These are phyloP conservation scores for Populus alba DNA, from an alignment of 345 rosid species.

Conservation along the genomic window DNA sequence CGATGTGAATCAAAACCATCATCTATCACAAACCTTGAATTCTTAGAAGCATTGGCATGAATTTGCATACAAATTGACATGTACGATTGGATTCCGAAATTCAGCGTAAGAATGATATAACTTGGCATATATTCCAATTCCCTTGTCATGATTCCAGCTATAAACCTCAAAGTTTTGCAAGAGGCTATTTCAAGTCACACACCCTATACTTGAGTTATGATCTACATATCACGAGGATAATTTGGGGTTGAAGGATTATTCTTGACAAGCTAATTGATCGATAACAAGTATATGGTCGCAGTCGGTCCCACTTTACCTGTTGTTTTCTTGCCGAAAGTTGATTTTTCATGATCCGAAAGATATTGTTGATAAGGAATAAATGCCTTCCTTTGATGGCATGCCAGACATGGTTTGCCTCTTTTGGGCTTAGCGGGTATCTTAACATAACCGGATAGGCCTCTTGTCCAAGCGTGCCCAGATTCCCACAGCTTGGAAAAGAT, in stretches of 20 bases:
- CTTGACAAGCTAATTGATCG: no score
- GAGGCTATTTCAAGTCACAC: not conserved
- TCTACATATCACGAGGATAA: no score
- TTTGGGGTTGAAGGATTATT: no score
- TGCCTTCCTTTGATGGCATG: conserved; percentile 3
- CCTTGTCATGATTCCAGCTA: not conserved
- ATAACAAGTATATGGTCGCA: no score
- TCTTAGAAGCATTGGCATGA: no score
- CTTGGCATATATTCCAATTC: not conserved
- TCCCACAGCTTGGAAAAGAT: not conserved
- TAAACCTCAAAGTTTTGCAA: not conserved
- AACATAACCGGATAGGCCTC: conserved; percentile 9
- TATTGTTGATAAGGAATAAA: conserved; percentile 19
- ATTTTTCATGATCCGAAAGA: not conserved
- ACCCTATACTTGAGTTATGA: no score
- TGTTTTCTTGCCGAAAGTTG: conserved; percentile 14
- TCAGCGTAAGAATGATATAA: not conserved
- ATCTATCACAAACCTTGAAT: no score
- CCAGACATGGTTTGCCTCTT: not conserved
- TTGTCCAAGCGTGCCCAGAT: not conserved
- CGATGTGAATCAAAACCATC: no score
- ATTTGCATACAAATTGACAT: no score
- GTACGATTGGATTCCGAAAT: no score
- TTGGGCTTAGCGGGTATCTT: conserved; percentile 2
- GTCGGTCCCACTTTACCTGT: not conserved